Percentiles rank a stretch among this genome's conserved stretches.
Conservation (phyloP, 148 eudicot species). For the Beta vulgaris region DNA sequence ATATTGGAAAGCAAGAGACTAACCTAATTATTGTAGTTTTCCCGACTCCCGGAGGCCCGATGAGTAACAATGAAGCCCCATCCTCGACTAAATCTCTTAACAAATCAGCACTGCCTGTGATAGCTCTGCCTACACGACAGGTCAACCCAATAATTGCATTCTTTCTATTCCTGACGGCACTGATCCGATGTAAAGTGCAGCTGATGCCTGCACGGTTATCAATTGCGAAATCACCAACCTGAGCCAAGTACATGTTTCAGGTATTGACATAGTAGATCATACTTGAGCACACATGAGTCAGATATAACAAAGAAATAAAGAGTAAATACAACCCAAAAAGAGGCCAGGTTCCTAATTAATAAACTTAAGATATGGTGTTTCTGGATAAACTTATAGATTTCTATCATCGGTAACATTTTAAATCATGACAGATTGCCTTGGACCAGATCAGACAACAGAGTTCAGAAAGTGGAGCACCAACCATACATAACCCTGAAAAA, state of each 20-base stretch:
- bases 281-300: not conserved
- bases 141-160: constrained; percentile 84
- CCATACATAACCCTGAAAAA: not conserved
- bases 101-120: constrained; percentile 89
- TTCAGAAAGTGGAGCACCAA: not conserved
- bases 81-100: constrained; percentile 79
- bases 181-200: constrained; percentile 87
- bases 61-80: constrained; percentile 91
- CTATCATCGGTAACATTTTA: not conserved
- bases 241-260: constrained; percentile 20
- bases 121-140: constrained; percentile 90
- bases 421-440: not conserved
- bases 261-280: constrained; percentile 10
- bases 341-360: not conserved
- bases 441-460: not conserved
- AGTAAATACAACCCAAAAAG: not conserved
- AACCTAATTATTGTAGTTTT: constrained; percentile 96
- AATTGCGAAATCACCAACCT: constrained; percentile 96
- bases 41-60: constrained; percentile 99
- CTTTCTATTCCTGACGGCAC: constrained; percentile 90
- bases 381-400: not conserved
- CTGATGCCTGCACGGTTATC: constrained; percentile 97
- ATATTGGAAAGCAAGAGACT: not conserved
- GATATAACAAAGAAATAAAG: not conserved
- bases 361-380: not conserved